Conservation (phyloP, 768 basidiomycete species). For the Phlegmacium glaucopus region DNA sequence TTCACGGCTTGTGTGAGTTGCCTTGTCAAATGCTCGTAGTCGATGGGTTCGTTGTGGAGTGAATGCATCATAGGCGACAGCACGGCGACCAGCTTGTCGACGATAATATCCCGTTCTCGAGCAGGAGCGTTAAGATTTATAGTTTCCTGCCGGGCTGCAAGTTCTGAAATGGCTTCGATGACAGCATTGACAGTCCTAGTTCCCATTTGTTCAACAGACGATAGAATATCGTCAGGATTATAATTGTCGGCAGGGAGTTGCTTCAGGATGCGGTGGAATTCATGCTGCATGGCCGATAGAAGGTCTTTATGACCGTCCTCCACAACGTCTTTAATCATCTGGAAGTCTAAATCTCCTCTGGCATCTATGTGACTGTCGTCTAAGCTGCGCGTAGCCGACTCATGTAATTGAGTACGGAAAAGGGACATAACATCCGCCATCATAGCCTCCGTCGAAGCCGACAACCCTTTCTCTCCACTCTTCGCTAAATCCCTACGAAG, state of each 20-base stretch:
- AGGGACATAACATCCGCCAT: slow-evolving; percentile 64
- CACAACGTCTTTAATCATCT: slow-evolving; percentile 66
- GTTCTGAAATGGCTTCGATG: slow-evolving; percentile 54
- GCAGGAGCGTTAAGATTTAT: slow-evolving; percentile 43
- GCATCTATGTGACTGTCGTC: slow-evolving; percentile 70
- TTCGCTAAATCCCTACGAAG: slow-evolving; percentile 39
- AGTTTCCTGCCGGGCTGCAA: slow-evolving; percentile 55
- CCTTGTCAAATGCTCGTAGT: slow-evolving; percentile 74
- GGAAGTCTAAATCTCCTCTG: slow-evolving; percentile 75
- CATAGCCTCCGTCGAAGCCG: slow-evolving; percentile 53
- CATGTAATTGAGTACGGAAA: slow-evolving; percentile 66
- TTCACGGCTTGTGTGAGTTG: slow-evolving; percentile 83
- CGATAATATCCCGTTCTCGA: slow-evolving; percentile 55
- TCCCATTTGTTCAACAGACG: slow-evolving; percentile 56
- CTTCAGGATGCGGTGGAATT: slow-evolving; percentile 50
- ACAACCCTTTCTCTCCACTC: slow-evolving; percentile 24
- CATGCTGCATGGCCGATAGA: slow-evolving; percentile 52
- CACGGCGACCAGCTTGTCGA: slow-evolving; percentile 55
- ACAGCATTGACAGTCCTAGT: slow-evolving; percentile 57
- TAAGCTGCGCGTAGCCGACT: slow-evolving; percentile 51
- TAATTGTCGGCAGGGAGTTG: slow-evolving; percentile 28
- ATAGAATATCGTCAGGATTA: slow-evolving; percentile 30
- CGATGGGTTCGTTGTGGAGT: slow-evolving; percentile 62
- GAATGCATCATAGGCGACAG: slow-evolving; percentile 61
- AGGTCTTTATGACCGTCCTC: slow-evolving; percentile 65